A percentile compares a stretch with the other conserved stretches of the same genome.
These are phyloP conservation scores for Jacaranda mimosifolia DNA, from an alignment of 257 asterid species.

Conservation along the genomic window DNA sequence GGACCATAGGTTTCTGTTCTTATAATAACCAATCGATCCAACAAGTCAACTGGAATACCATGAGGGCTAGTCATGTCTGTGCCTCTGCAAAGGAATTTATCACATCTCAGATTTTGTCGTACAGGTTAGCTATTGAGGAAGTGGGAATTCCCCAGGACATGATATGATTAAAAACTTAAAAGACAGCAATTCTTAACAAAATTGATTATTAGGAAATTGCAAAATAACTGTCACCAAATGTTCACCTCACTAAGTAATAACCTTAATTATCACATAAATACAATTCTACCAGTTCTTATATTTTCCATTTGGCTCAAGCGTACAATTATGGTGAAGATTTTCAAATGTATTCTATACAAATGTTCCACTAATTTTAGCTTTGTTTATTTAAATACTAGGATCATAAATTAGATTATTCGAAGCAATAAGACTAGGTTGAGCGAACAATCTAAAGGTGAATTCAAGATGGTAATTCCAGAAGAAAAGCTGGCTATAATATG, in stretches of 20 bases:
- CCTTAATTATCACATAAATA: not conserved
- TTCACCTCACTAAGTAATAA: not conserved
- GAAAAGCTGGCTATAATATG: too few species aligned
- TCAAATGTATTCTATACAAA: not conserved
- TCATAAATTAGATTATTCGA: too few species aligned
- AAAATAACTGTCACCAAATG: not conserved
- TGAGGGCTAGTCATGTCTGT: slow-evolving; percentile 96
- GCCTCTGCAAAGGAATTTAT: slow-evolving; percentile 63
- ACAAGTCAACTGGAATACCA: slow-evolving; percentile 92
- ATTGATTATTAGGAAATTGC: not conserved
- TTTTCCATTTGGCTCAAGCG: not conserved
- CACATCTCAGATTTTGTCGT: slow-evolving; percentile 14
- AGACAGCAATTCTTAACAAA: not conserved
- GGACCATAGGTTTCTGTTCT: slow-evolving; percentile 97
- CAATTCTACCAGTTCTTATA: not conserved
- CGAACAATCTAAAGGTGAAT: too few species aligned
- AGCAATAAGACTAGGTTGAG: too few species aligned
- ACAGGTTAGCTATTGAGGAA: not conserved
- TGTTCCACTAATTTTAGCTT: too few species aligned
- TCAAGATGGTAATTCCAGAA: too few species aligned
- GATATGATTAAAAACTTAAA: not conserved
- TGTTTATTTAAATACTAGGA: too few species aligned
- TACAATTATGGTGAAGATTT: not conserved
- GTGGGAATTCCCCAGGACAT: slow-evolving; percentile 7
- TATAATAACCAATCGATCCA: slow-evolving; percentile 89